Evolutionary conservation across 2,329 filamentous ascomycete species (phyloP), one percentile per base, ranked within the genome.

Genomic region (Immersiporthe knoxdaviesiana): DNA sequence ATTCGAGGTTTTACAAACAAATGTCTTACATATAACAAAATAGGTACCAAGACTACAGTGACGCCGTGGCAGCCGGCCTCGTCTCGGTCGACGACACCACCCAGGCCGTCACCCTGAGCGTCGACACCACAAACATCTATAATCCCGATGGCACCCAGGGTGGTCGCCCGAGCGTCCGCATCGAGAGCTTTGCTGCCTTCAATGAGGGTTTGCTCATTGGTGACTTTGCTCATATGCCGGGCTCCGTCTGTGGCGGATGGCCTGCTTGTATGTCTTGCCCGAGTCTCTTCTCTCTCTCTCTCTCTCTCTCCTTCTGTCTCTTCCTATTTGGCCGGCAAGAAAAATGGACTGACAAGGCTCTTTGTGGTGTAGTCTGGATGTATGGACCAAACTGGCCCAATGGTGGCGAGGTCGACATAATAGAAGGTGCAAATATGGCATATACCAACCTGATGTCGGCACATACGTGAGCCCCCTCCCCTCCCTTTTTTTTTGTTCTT

Each of bases 351-450:
- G 52, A 56, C 24, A 8, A 50, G 54, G 65, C 4, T 58, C 27
- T 39, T 10, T 18, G 5, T 18, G 12, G 11, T 52, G 27, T 60
- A 71, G 70, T 86, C 75, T 87, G 85, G 85, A 77, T 83, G n/a
- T 85, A 84, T 65, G 84, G 84, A 24, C 73, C 75, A 1, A 77
- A 85, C 72, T 92, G 90, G 90, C 91, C 90, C 0, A 76, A 76
- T 5, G 82, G 83, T 47, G 90, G 90, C 69, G 90, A 92, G 75
- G 81, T 92, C 67, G 89, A 92, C 74, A 90, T 92, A 69, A 88
- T 92, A 69, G 90, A 92, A 77, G 90, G 90, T 30, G 88, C 89
- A 69, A 91, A 92, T 77, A 81, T 82, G 18, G 85, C 85, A n/a
- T 79, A 84, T 30, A 80, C 79, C 59, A 90, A 92, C 77, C 77